phyloP scores from a whole-genome alignment of 257 asterid species.

The Plectranthus barbatus region DNA sequence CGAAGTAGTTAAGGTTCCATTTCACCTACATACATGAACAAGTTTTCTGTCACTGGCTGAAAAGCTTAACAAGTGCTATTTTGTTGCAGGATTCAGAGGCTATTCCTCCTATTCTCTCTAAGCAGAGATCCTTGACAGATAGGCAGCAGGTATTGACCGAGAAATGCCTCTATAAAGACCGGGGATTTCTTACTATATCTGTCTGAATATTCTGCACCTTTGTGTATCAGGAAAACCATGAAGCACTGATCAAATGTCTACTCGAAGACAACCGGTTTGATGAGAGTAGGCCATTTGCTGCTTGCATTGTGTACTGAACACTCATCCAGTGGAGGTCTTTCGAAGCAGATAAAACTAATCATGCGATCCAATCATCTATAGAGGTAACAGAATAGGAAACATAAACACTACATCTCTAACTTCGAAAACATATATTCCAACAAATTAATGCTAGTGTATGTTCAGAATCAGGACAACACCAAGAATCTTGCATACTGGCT shows the following conservation, averaged over 20 bases:
- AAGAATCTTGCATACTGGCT: constrained; percentile 79
- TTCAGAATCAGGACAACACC: constrained; percentile 57
- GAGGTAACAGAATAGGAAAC: constrained; percentile 41
- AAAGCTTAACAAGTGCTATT: constrained; percentile 1
- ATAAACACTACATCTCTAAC: too few relatives aligned
- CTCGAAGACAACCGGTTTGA: constrained; percentile 72
- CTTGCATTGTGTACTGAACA: constrained; percentile 63
- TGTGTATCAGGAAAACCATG: constrained; percentile 69
- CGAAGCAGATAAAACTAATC: constrained; percentile 87
- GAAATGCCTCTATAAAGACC: neutral
- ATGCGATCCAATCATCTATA: constrained; percentile 70
- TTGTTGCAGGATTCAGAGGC: constrained; percentile 46
- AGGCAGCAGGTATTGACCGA: constrained; percentile 61
- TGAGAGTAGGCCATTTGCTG: constrained; percentile 69
- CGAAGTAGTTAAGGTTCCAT: constrained; percentile 37
- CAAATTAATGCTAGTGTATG: neutral
- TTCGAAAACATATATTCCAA: neutral
- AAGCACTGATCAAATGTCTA: constrained; percentile 69
- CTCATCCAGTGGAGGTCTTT: constrained; percentile 93
- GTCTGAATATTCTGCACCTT: constrained; percentile 6
- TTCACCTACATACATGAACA: neutral
- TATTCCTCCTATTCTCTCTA: constrained; percentile 41
- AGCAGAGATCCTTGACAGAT: constrained; percentile 84
- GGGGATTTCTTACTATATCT: neutral
- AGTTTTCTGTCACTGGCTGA: constrained; percentile 4